phyloP scores from a whole-genome alignment of 139 green algal genomes.

The Micractinium conductrix region DNA sequence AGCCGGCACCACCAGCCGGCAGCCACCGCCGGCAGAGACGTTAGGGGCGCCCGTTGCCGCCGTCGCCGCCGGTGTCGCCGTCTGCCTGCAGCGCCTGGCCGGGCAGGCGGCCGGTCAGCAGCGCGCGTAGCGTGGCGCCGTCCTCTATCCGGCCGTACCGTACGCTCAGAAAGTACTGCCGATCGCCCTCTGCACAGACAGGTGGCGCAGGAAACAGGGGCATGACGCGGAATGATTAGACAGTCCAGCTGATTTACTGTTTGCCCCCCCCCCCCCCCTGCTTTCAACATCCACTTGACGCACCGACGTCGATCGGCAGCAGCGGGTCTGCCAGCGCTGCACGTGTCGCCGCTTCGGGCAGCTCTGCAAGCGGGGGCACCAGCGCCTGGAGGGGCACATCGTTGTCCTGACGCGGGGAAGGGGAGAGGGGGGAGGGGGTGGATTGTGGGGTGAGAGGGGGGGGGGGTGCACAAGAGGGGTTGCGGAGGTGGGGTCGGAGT shows the following conservation, averaged over 20 bases:
- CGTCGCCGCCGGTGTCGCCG: background rate
- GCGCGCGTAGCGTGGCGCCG: background rate
- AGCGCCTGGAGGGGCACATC: conserved; percentile 57
- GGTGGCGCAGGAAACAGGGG: no score
- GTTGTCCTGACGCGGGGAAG: conserved; percentile 55
- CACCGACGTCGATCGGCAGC: conserved; percentile 53
- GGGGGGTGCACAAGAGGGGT: background rate
- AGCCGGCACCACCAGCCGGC: no score
- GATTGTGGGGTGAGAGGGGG: background rate
- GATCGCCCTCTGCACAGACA: conserved; percentile 58
- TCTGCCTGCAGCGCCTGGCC: conserved; percentile 11
- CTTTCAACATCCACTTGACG: no score
- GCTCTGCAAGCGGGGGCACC: conserved; percentile 54
- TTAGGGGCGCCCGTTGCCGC: background rate
- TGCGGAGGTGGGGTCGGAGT: background rate
- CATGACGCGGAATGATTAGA: no score
- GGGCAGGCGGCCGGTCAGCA: conserved; percentile 16
- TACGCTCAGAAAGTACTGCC: conserved; percentile 72
- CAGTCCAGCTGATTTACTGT: no score
- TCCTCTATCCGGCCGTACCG: conserved; percentile 20
- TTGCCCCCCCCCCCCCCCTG: no score
- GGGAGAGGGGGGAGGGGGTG: background rate
- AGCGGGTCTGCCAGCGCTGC: conserved; percentile 29
- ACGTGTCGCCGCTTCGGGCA: conserved; percentile 26
- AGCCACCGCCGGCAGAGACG: no score